Evolutionary conservation across 345 rosid species (phyloP), one percentile per base, ranked within the genome.

Genomic region (Lepidium didymum): DNA sequence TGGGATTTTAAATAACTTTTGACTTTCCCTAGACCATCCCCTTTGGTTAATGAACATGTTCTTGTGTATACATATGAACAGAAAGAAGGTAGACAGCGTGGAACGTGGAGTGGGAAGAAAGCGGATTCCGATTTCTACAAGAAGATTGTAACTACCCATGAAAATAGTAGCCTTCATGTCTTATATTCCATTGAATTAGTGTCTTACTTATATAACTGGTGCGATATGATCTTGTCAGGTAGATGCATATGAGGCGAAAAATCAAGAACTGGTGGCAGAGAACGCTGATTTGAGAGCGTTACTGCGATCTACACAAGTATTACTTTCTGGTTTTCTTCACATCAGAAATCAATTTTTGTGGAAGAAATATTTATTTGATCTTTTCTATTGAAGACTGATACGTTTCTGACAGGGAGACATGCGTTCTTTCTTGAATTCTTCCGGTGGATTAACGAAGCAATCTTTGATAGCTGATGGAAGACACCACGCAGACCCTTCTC

Each of bases 51-150:
- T 50, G 59, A 50, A 38, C 31, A n/a, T 10, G 14, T 34, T 73
- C 65, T 42, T 37, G 70, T 37, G 69, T 64, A 69, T 16, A n/a
- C 46, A 31, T 60, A 19, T 68, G 41, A 60, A 60, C 83, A 94
- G 99, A 94, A 91, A 86, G 99, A 94, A 87, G 96, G 99, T 42
- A 81, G 96, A 61, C 99, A 91, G 29, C 96, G 97, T 37, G 99
- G 97, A 59, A 94, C 99, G 35, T 94, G 99, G 99, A 94, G 81
- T n/a, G 99, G 96, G 76, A 91, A 89, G 90, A 94, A 94, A 77
- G 55, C 96, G 18, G 97, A 94, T 60, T 86, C 87, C 61, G 99
- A 94, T 76, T 94, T 91, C 81, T 87, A 91, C 72, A 91, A 94
- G 75, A 94, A 84, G 74, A 94, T 94, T 75, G 97, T 94, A 79